These are phyloP conservation scores for Lactifluus piperatus DNA, from an alignment of 768 basidiomycete species.

Conservation along the genomic window DNA sequence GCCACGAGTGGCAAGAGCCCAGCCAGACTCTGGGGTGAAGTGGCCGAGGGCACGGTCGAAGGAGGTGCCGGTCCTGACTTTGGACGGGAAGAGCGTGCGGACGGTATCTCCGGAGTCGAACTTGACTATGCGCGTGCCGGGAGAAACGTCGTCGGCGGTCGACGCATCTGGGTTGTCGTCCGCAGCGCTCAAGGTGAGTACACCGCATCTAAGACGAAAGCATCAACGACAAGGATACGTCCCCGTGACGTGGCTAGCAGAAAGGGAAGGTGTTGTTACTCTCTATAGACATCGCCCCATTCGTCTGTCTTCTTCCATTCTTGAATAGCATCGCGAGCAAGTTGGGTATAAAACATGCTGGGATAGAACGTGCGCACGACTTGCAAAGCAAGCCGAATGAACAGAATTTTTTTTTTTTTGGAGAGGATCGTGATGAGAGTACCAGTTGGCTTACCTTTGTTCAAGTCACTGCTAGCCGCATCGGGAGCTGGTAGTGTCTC, in stretches of 20 bases:
- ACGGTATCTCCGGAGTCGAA: slow-evolving; percentile 35
- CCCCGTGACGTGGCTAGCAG: not conserved
- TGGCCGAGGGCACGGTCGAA: slow-evolving; percentile 44
- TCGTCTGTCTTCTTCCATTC: slow-evolving; percentile 58
- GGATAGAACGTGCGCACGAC: slow-evolving; percentile 70
- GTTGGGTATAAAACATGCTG: slow-evolving; percentile 55
- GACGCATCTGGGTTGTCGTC: slow-evolving; percentile 36
- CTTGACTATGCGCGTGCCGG: slow-evolving; percentile 43
- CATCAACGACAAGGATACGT: not conserved
- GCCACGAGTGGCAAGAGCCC: slow-evolving; percentile 73
- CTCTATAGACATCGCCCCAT: slow-evolving; percentile 75
- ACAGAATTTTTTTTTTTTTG: too few relatives aligned
- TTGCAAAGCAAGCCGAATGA: slow-evolving; percentile 23
- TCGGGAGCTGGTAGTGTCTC: slow-evolving; percentile 67
- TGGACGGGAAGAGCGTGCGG: slow-evolving; percentile 39
- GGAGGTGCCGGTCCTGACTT: slow-evolving; percentile 28
- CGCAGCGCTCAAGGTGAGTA: slow-evolving; percentile 45
- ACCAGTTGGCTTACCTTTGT: slow-evolving; percentile 28
- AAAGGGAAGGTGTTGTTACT: slow-evolving; percentile 37
- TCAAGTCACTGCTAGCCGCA: slow-evolving; percentile 58
- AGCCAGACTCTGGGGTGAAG: slow-evolving; percentile 71
- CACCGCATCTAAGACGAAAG: slow-evolving; percentile 47
- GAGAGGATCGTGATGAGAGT: not conserved
- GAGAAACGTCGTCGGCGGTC: slow-evolving; percentile 49
- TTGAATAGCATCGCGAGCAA: slow-evolving; percentile 70